Evolutionary conservation across 345 rosid genomes (phyloP), one percentile per base, ranked within the genome.

Genomic region (Draba incana): DNA sequence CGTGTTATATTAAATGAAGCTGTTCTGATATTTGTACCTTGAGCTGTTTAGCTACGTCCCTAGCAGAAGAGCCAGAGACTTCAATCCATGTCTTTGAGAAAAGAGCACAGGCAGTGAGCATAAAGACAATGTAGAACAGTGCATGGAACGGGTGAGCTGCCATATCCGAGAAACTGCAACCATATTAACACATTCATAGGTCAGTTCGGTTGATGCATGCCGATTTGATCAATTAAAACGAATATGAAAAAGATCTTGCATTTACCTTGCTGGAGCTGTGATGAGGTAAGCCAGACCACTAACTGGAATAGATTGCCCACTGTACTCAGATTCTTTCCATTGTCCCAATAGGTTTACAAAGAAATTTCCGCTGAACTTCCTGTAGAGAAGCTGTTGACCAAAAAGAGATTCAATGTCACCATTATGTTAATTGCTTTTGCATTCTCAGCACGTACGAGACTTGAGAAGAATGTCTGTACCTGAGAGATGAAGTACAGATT

Each of bases 71-170:
- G 30, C 96, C 96, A 31, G 93, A 89, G 57, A 89, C 96, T 71
- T 89, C 96, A 74, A 89, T 89, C 96, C 96, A 89, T 45, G 96
- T 85, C 74, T 89, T 89, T 55, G 96, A 89, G 84, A 89, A 89
- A 35, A 89, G 80, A 11, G 96, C 96, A 70, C 96, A 89, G 0
- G 96, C 96, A 1, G 89, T 76, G 60, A 89, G 67, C 96, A 89
- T 89, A 66, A 89, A 89, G 20, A 87, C 85, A 0, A 89, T 80
- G 77, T 87, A 89, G 79, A 89, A 89, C 55, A 89, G 66, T 11
- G 96, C 96, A 78, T 89, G 96, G 88, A 89, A 89, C 12, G 92
- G 96, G 78, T 89, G 83, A 74, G 92, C 90, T n/a, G 90, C 92
- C 92, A 89, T 89, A 70, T 89, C 96, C 8, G 96, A 89, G 62